Base-by-base conservation (phyloP, 352 stramenopile genomes). In the Pythium chondricola region DNA sequence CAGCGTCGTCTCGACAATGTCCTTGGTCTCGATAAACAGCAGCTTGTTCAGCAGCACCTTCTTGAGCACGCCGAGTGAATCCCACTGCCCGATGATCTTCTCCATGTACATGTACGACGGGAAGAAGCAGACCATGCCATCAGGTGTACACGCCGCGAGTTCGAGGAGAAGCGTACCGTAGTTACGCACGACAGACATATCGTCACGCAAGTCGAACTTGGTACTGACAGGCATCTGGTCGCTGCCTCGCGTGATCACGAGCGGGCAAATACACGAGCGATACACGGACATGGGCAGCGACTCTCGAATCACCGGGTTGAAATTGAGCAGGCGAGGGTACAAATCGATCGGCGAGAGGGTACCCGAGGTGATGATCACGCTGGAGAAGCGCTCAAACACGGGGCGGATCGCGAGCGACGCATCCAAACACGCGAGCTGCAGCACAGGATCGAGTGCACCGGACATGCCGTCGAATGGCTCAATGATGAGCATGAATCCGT, bases 101-200 rank as follows among this genome's bases (percentile, higher is more conserved):
- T 99, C 96, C 96, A 99, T 99, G 68, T 99, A 99, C 36, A 95
- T 83, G 69, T 99, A 99, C 9, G 92, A 98, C 17, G 96, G 97
- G 62, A 99, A 99, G 70, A 99, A 99, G 41, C 94, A 98, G 25
- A 99, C 96, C 56, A 99, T 97, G 31, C 97, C 97, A 69, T 99
- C 97, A 1, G 97, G 97, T 6, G 97, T 96, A 25, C 80, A 86
- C 22, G 71, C 67, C 20, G 92, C 96, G 41, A 99, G 67, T 49
- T 99, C 94, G 2, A 99, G 78, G 36, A 99, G 69, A 38, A 99
- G 63, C 26, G 81, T 78, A 20, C 95, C 95, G 58, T 98, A 98
- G 65, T 99, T 98, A 35, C 95, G 74, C 46, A 98, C 94, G 13
- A 99, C 95, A 2, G 78, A 91, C 17, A 91, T 48, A 50, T 95